These are phyloP conservation scores for Epicoccum nigrum DNA, from an alignment of 2,329 filamentous ascomycete species.

Conservation along the genomic window DNA sequence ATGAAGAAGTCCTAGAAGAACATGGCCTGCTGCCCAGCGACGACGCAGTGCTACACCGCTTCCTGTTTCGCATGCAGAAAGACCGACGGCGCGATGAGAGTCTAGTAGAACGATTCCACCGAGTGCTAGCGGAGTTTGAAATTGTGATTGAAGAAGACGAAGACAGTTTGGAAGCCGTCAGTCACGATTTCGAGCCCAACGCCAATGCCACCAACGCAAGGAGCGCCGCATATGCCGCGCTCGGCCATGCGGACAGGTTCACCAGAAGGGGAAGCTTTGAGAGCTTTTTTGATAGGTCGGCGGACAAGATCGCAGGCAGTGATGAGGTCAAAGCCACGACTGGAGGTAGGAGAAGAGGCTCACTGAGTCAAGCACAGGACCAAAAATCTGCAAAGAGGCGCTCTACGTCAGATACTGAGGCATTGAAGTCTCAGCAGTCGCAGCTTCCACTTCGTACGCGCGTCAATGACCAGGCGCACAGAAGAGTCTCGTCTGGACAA, in stretches of 20 bases:
- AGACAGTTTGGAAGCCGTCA: slow-evolving; percentile 18
- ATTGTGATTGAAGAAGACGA: slow-evolving; percentile 70
- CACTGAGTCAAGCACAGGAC: slow-evolving; percentile 18
- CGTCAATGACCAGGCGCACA: slow-evolving; percentile 28
- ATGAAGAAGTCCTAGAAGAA: slow-evolving; percentile 75
- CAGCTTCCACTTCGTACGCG: slow-evolving; percentile 36
- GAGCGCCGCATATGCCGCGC: slow-evolving; percentile 11
- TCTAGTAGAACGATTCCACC: slow-evolving; percentile 74
- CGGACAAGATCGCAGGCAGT: slow-evolving; percentile 58
- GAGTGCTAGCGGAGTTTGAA: slow-evolving; percentile 61
- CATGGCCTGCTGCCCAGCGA: slow-evolving; percentile 74
- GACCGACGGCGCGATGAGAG: slow-evolving; percentile 28
- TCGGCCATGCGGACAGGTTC: slow-evolving; percentile 16
- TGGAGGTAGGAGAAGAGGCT: slow-evolving; percentile 27
- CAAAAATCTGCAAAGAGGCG: slow-evolving; percentile 20
- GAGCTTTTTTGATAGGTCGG: slow-evolving; percentile 63
- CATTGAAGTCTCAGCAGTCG: slow-evolving; percentile 27
- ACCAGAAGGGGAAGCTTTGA: slow-evolving; percentile 62
- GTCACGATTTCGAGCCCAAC: slow-evolving; percentile 17
- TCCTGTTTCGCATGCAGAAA: slow-evolving; percentile 73
- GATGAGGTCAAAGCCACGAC: slow-evolving; percentile 30
- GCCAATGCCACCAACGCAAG: not conserved
- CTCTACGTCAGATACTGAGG: slow-evolving; percentile 36
- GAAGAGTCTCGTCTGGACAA: slow-evolving; percentile 28
- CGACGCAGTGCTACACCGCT: slow-evolving; percentile 76